These are phyloP conservation scores for Paraconiothyrium brasiliense DNA, from an alignment of 2,329 filamentous ascomycete genomes.

Conservation along the genomic window DNA sequence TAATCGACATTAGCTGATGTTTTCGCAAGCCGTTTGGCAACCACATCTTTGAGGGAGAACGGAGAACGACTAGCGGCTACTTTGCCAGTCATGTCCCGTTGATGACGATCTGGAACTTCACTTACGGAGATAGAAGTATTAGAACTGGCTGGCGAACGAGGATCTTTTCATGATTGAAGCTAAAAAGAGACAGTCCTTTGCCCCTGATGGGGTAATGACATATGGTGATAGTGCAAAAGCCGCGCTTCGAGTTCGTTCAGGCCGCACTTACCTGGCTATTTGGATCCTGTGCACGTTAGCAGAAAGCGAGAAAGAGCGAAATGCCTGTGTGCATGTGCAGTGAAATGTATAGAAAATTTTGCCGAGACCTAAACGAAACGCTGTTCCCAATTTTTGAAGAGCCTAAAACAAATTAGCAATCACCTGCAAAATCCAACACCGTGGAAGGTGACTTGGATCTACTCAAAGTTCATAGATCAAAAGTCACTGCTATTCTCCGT, in stretches of 20 bases:
- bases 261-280: not conserved
- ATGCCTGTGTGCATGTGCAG: constrained; percentile 3
- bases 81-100: not conserved
- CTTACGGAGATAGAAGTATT: not conserved
- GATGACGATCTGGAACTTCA: not conserved
- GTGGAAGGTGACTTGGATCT: not conserved
- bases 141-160: not conserved
- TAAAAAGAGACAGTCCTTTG: not conserved
- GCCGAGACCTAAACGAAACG: too few species aligned
- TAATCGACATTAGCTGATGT: not conserved
- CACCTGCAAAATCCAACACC: too few species aligned
- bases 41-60: not conserved
- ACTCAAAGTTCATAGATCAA: not conserved
- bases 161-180: not conserved
- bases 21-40: not conserved
- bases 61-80: not conserved
- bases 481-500: not conserved
- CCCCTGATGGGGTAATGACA: not conserved
- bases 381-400: not conserved
- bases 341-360: not conserved
- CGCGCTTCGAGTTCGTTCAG: not conserved
- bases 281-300: not conserved
- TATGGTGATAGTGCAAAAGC: not conserved
- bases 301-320: not conserved
- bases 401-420: too few species aligned